phyloP scores from a whole-genome alignment of 768 basidiomycete genomes.

The Scleroderma bovista region DNA sequence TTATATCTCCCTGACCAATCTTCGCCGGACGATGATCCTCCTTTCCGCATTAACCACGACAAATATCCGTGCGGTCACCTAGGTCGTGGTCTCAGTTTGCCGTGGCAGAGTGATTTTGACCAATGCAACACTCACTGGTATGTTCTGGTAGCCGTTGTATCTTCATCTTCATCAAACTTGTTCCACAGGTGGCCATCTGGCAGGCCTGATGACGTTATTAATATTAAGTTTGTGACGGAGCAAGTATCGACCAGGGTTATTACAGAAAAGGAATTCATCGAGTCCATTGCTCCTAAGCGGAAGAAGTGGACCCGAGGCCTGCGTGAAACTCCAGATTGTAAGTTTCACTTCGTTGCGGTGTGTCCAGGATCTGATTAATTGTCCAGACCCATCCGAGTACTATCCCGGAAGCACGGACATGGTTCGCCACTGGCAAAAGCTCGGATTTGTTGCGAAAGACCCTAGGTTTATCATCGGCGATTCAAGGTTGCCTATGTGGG shows the following conservation, averaged over 20 bases:
- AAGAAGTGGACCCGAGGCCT: slow-evolving; percentile 3
- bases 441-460: slow-evolving; percentile 11
- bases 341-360: not conserved
- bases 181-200: slow-evolving; percentile 6
- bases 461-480: not conserved
- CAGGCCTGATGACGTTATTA: slow-evolving; percentile 7
- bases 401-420: slow-evolving; percentile 16
- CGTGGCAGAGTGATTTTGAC: slow-evolving; percentile 33
- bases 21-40: slow-evolving; percentile 6
- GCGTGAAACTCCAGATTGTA: not conserved
- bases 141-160: not conserved
- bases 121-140: slow-evolving; percentile 29
- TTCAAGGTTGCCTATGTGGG: not conserved
- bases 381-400: not conserved
- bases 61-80: slow-evolving; percentile 23
- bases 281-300: not conserved
- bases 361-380: not conserved
- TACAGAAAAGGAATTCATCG: slow-evolving; percentile 1
- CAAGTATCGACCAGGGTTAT: not conserved
- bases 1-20: slow-evolving; percentile 10
- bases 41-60: slow-evolving; percentile 21
- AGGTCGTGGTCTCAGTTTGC: slow-evolving; percentile 27
- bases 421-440: slow-evolving; percentile 11
- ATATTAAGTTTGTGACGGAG: not conserved
- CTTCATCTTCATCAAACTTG: not conserved